Conservation (phyloP, 176 grass and related monocot species). For the Otatea glauca region DNA sequence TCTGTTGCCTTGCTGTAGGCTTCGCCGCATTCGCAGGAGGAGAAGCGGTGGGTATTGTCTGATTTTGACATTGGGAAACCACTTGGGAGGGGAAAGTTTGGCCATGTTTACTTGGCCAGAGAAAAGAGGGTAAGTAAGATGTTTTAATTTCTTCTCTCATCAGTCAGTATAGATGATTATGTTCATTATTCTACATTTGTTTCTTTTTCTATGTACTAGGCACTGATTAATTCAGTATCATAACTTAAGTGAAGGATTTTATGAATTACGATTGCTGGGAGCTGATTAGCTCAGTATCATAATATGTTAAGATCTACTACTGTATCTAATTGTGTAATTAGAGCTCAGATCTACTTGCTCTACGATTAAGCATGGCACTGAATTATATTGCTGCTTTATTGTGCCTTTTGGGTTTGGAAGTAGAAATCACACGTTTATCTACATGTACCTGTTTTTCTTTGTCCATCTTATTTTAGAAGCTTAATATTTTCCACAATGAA, state of each 20-base stretch:
- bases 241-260: not conserved
- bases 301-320: not conserved
- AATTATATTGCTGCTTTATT: not conserved
- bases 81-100: constrained; percentile 93
- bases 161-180: not conserved
- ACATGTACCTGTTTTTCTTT: not conserved
- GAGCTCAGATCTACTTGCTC: constrained; percentile 7
- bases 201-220: not conserved
- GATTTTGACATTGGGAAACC: constrained; percentile 93
- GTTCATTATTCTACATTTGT: not conserved
- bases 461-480: not conserved
- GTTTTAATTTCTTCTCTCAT: not conserved
- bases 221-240: constrained; percentile 9
- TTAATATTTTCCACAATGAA: not conserved
- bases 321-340: not conserved
- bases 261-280: not conserved
- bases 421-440: not conserved
- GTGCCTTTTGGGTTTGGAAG: constrained; percentile 11
- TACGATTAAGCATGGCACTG: not conserved
- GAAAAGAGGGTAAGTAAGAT: constrained; percentile 73
- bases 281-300: not conserved
- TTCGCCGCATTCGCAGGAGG: constrained; percentile 45
- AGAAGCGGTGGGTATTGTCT: constrained; percentile 74
- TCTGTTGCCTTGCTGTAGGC: constrained; percentile 37
- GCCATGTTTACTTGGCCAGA: constrained; percentile 90